These are phyloP conservation scores for Mallotus japonicus DNA, from an alignment of 441 rosid species.

Conservation along the genomic window DNA sequence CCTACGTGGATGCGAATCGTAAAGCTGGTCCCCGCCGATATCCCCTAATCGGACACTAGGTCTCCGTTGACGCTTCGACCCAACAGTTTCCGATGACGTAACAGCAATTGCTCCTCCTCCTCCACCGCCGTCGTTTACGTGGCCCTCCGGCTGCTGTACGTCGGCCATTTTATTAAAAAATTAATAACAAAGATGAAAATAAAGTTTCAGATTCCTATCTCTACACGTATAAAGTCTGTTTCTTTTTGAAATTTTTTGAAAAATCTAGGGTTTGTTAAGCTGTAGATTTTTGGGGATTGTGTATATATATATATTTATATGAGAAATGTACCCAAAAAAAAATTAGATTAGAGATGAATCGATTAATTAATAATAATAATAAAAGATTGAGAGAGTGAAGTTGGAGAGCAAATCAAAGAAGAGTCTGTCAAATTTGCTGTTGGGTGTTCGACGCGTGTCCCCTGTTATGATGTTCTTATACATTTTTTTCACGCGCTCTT, in stretches of 20 bases:
- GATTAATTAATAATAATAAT: no score
- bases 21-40: conserved; percentile 66
- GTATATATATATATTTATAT: not conserved
- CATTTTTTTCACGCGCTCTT: not conserved
- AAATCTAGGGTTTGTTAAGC: conserved; percentile 7
- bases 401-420: conserved; percentile 12
- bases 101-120: conserved; percentile 28
- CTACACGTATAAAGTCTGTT: not conserved
- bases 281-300: not conserved
- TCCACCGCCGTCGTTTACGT: conserved; percentile 36
- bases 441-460: conserved; percentile 34
- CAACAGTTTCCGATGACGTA: conserved; percentile 48
- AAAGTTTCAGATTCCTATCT: not conserved
- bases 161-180: conserved; percentile 43
- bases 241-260: not conserved
- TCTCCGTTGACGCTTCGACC: conserved; percentile 70
- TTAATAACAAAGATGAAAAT: not conserved
- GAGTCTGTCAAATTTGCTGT: conserved; percentile 14
- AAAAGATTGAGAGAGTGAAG: not conserved
- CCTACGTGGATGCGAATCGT: conserved; percentile 44
- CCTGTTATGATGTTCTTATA: no score
- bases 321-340: not conserved
- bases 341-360: not conserved
- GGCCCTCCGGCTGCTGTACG: conserved; percentile 37
- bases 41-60: conserved; percentile 93